Evolutionary conservation across 345 rosid genomes (phyloP).

Genomic region (Firmiana major): DNA sequence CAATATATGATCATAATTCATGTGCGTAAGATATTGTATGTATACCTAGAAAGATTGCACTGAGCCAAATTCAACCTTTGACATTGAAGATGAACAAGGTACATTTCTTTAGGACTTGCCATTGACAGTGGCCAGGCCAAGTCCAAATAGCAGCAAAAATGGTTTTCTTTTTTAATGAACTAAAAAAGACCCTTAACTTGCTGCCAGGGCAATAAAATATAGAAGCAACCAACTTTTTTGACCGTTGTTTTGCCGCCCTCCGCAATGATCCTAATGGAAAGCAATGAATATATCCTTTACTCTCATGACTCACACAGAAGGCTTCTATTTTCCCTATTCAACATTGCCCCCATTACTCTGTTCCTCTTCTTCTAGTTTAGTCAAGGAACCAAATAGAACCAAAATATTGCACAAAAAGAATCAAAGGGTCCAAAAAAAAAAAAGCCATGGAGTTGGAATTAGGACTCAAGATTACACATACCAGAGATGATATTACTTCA

Average conservation of each 20-base stretch:
- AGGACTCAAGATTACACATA: slow-evolving; percentile 67
- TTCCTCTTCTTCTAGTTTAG: not conserved
- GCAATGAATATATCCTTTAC: slow-evolving; percentile 61
- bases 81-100: too few relatives aligned
- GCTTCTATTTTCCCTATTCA: not conserved
- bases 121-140: not conserved
- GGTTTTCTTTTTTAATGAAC: not conserved
- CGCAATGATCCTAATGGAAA: slow-evolving; percentile 16
- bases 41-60: too few relatives aligned
- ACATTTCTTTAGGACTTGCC: not conserved
- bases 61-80: too few relatives aligned
- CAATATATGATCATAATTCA: too few relatives aligned
- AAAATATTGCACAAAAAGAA: not conserved
- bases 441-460: slow-evolving; percentile 71
- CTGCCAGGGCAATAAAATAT: slow-evolving; percentile 4
- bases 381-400: not conserved
- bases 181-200: too few relatives aligned
- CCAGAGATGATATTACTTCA: slow-evolving; percentile 57
- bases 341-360: not conserved
- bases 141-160: not conserved
- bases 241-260: not conserved
- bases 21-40: too few relatives aligned
- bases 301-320: slow-evolving; percentile 18
- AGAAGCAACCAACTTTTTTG: slow-evolving; percentile 13
- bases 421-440: not conserved